Conservation (phyloP, 441 rosid genomes). For the Kokia cookei region DNA sequence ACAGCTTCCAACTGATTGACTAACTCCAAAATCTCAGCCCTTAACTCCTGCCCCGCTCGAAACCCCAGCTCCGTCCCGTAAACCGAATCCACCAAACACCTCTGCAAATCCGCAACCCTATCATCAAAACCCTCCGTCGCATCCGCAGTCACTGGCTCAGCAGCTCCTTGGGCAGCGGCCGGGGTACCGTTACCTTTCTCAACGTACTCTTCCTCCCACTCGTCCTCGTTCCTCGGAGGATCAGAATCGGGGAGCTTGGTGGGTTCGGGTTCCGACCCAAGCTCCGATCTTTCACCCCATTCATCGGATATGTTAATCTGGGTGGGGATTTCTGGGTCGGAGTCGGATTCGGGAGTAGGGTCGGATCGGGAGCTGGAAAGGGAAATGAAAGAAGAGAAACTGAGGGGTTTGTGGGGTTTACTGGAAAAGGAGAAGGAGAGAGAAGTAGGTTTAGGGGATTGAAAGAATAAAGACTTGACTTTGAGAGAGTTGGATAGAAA, state of each 20-base stretch:
- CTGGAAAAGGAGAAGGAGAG: conserved; percentile 15
- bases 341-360: conserved; percentile 3
- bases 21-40: conserved; percentile 89
- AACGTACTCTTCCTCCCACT: conserved; percentile 57
- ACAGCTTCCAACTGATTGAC: conserved; percentile 80
- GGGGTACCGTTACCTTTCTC: conserved; percentile 32
- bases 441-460: conserved; percentile 7
- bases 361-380: conserved; percentile 21
- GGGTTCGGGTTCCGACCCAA: conserved; percentile 25
- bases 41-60: conserved; percentile 55
- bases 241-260: conserved; percentile 50
- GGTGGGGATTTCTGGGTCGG: conserved; percentile 10
- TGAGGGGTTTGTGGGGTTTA: conserved; percentile 11
- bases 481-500: conserved; percentile 14
- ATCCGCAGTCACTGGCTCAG: background rate
- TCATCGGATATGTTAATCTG: conserved; percentile 47
- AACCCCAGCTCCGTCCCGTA: conserved; percentile 83
- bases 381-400: conserved; percentile 22
- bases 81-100: conserved; percentile 76
- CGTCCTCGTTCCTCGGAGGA: conserved; percentile 76
- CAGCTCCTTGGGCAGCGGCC: conserved; percentile 6
- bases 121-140: conserved; percentile 24
- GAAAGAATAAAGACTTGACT: conserved; percentile 4
- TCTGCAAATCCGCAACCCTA: conserved; percentile 51
- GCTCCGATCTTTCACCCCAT: conserved; percentile 72